Evolutionary conservation across 495 filamentous ascomycete species (phyloP).

Genomic region (Podospora tetraspora): DNA sequence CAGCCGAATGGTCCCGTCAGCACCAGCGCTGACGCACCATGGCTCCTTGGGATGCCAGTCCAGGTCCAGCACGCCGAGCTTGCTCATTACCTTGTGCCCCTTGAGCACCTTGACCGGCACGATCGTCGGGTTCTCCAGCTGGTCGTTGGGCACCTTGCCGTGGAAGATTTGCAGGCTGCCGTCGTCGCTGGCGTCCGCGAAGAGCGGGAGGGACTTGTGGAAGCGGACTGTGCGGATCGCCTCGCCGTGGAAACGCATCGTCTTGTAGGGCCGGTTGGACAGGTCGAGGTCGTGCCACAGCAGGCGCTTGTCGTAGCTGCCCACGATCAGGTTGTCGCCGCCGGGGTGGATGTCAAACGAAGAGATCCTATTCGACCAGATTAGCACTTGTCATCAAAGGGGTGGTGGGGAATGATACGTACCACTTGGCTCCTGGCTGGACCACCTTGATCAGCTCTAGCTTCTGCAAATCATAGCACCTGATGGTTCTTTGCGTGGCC

Average conservation of each 20-base stretch:
- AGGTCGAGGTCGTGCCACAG: slow-evolving; percentile 98
- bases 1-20: slow-evolving; percentile 68
- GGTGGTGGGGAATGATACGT: slow-evolving; percentile 6
- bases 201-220: slow-evolving; percentile 81
- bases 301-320: slow-evolving; percentile 86
- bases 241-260: slow-evolving; percentile 84
- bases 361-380: slow-evolving; percentile 67
- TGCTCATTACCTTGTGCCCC: slow-evolving; percentile 76
- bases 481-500: slow-evolving; percentile 85
- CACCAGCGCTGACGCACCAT: slow-evolving; percentile 90
- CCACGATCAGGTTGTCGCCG: slow-evolving; percentile 89
- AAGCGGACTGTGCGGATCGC: slow-evolving; percentile 84
- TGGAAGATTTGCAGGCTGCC: slow-evolving; percentile 94
- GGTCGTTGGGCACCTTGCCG: slow-evolving; percentile 85
- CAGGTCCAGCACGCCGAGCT: slow-evolving; percentile 85
- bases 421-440: slow-evolving; percentile 74
- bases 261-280: slow-evolving; percentile 86
- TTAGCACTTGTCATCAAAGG: neutral
- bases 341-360: slow-evolving; percentile 88
- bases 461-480: slow-evolving; percentile 83
- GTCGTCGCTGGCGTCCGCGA: slow-evolving; percentile 90
- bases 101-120: slow-evolving; percentile 91
- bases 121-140: slow-evolving; percentile 93
- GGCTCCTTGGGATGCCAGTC: slow-evolving; percentile 92
- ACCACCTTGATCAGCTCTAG: slow-evolving; percentile 87